Conservation (phyloP, 2,329 filamentous ascomycete species). For the Aspergillus quadrilineatus region DNA sequence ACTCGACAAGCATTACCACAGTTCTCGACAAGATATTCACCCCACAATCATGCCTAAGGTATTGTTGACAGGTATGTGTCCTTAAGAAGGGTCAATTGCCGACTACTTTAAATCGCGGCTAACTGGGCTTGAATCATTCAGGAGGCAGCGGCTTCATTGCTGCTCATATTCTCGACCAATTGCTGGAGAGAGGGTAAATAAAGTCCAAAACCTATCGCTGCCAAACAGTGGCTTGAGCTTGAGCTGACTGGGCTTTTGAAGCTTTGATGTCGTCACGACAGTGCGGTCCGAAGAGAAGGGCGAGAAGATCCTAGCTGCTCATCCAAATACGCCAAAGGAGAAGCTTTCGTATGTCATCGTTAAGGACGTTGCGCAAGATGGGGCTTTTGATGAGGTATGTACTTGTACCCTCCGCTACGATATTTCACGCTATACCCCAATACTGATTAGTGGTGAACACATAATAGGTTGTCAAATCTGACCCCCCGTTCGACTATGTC, state of each 20-base stretch:
- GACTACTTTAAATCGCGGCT: not conserved
- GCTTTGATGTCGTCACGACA: constrained; percentile 62
- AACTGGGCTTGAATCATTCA: constrained; percentile 23
- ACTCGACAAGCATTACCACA: too few relatives aligned
- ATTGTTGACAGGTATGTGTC: constrained; percentile 36
- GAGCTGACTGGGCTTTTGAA: constrained; percentile 25
- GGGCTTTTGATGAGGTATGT: constrained; percentile 65
- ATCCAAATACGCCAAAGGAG: constrained; percentile 52
- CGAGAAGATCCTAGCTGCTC: constrained; percentile 57
- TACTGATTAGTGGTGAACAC: constrained; percentile 3
- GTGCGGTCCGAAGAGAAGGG: constrained; percentile 63
- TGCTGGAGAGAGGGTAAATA: constrained; percentile 53
- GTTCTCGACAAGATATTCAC: not conserved
- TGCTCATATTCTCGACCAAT: constrained; percentile 61
- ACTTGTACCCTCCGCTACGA: not conserved
- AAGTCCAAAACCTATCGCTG: not conserved
- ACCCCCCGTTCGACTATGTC: constrained; percentile 69
- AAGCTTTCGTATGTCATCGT: constrained; percentile 67
- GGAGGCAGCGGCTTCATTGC: constrained; percentile 66
- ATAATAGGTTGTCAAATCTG: constrained; percentile 54
- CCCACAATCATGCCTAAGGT: constrained; percentile 38
- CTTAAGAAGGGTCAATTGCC: not conserved
- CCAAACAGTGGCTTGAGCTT: not conserved
- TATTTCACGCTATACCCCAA: not conserved
- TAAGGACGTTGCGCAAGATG: constrained; percentile 67